Evolutionary conservation across 2,329 filamentous ascomycete species (phyloP), one percentile per base, ranked within the genome.

Genomic region (Stagonosporopsis rhizophila): DNA sequence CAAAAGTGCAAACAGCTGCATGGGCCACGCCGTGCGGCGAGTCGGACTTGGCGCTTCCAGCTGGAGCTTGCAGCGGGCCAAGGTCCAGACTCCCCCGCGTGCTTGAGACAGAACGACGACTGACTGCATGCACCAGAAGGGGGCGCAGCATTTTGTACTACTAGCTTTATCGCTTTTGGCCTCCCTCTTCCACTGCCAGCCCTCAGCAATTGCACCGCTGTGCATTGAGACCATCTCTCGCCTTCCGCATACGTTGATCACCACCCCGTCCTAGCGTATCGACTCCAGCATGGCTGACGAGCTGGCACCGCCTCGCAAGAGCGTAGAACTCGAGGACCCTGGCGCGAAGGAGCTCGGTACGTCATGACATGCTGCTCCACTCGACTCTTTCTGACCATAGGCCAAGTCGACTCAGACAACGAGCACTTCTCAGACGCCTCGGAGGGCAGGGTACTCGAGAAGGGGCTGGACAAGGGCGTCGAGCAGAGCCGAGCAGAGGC

Each of bases 371-470:
- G 35, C 12, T 9, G 17, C 17, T 12, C 17, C 7, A 12, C 8
- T 19, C 17, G 34, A 20, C 15, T 27, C 14, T 20, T 17, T 41
- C 66, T 73, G 53, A 68, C 63, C 53, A 37, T 60, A 19, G 2
- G 23, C 22, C 20, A 20, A 64, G 57, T 27, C 70, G 74, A 77
- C 42, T 83, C 81, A 55, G 83, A 81, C 56, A 82, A 85, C 44
- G 86, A 88, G 59, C 84, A 88, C 74, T 89, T 88, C 73, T 87
- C 85, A 42, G 86, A 88, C 69, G 86, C 86, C 53, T 84, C 81
- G 39, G 86, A 88, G 78, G 86, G 84, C 71, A 72, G 66, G 67
- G 47, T 56, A 9, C 47, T 44, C 20, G 53, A 56, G 5, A 56
- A 52, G 20, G 19, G 42, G 8, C 44, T 56, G 19, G 47, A 47